Base-by-base conservation (phyloP, 148 eudicot genomes). In the Pouteria glomerata region DNA sequence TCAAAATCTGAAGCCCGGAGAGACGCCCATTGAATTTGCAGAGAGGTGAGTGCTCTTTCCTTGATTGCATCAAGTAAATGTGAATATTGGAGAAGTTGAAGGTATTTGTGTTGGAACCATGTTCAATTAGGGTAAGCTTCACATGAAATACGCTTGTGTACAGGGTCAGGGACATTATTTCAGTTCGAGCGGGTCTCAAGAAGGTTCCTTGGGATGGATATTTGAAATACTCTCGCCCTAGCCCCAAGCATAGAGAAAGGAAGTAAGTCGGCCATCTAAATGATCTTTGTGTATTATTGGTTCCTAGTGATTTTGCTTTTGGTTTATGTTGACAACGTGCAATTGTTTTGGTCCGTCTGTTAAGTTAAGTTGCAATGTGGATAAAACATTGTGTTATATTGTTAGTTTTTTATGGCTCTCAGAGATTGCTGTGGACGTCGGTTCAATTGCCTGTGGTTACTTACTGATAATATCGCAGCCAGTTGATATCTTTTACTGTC, bases 201-300 rank as follows among this genome's bases (percentile, higher is more conserved):
- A 95, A 63, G 87, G 99, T 95, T 62, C 99, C 97, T 29, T 92
- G 97, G 97, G 99, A 92, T 74, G 99, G 99, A 63, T 92, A 90
- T 78, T 78, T 95, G 80, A 95, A 95, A 82, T 95, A 95, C 61
- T 83, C 97, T 31, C 92, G 99, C 23, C 99, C 99, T 31, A 90
- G 96, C 84, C 97, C 97, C 48, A 86, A 93, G 85, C 96, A 88
- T 56, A 88, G 97, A 16, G 94, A 95, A 73, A 80, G 91, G 74
- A 95, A 95, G 97, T 92, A 92, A 77, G 93, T 76, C 74, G 29
- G 44, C 37, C 48, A 31, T 75, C 57, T 58, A 57, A 11, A 14
- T 34, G 24, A 53, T 61, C 39, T 31, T 26, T n/a, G 8, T 61
- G 16, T 15, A 33, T 6, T 2, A n/a, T 76, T 18, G 19, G 8